A percentile compares a stretch with the other conserved stretches of the same genome.
phyloP scores from a whole-genome alignment of 2,329 filamentous ascomycete species.

The Curvularia spicifera region DNA sequence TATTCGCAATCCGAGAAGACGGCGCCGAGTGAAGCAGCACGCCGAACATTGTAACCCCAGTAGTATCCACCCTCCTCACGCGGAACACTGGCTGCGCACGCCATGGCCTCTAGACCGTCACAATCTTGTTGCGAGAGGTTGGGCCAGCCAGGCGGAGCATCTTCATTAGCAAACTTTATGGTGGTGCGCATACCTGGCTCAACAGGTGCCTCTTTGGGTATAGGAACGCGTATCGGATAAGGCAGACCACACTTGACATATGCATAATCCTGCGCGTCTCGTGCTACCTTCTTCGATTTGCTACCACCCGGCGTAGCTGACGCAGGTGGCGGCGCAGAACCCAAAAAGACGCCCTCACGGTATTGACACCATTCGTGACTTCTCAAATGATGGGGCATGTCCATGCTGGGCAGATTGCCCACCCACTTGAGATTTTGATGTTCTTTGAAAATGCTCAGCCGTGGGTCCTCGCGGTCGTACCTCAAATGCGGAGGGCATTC shows the following conservation, averaged over 20 bases:
- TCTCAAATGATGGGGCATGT: constrained; percentile 84
- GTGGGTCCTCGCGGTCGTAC: constrained; percentile 40
- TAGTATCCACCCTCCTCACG: constrained; percentile 81
- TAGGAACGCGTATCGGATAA: constrained; percentile 59
- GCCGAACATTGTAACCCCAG: constrained; percentile 80
- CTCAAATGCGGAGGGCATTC: constrained; percentile 81
- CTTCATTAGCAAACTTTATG: constrained; percentile 64
- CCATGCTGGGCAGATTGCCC: constrained; percentile 75
- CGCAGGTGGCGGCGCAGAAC: constrained; percentile 21
- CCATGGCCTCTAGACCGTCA: constrained; percentile 56
- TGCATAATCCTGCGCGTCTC: constrained; percentile 35
- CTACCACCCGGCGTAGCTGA: constrained; percentile 47
- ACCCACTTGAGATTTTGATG: constrained; percentile 79
- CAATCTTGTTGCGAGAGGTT: constrained; percentile 30
- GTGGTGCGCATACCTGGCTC: constrained; percentile 77
- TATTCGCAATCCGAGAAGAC: constrained; percentile 80
- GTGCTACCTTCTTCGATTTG: constrained; percentile 49
- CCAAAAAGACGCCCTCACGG: constrained; percentile 74
- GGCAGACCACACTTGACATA: constrained; percentile 60
- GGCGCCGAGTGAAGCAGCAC: constrained; percentile 68
- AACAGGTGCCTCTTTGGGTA: constrained; percentile 56
- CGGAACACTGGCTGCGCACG: constrained; percentile 71
- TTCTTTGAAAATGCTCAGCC: constrained; percentile 74
- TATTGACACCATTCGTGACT: constrained; percentile 79
- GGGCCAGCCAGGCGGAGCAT: constrained; percentile 47